Conservation (phyloP, 768 basidiomycete genomes). For the Mrakia frigida region DNA sequence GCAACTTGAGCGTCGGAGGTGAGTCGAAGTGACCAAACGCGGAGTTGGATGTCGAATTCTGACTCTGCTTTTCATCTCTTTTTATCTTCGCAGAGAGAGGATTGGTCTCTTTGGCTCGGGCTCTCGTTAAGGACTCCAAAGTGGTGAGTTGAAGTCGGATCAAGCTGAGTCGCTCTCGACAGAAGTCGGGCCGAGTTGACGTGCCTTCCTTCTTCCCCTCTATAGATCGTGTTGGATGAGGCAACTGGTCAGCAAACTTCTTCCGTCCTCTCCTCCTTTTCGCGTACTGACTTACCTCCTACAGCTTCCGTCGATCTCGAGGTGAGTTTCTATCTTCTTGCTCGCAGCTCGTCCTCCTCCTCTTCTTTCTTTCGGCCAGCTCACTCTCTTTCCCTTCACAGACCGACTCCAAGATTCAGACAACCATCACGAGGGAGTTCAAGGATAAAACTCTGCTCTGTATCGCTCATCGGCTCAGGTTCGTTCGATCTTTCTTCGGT, state of each 20-base stretch:
- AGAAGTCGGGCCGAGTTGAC: background rate
- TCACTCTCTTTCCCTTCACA: slow-evolving; percentile 43
- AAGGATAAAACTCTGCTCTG: slow-evolving; percentile 76
- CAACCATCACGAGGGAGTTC: slow-evolving; percentile 82
- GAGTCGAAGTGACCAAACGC: no score
- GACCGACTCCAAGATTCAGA: slow-evolving; percentile 55
- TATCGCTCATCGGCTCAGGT: slow-evolving; percentile 64
- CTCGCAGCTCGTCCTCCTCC: no score
- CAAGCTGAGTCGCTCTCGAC: no score
- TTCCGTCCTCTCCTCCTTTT: no score
- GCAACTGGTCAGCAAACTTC: slow-evolving; percentile 32
- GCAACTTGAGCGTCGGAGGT: slow-evolving; percentile 64
- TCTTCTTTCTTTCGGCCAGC: no score
- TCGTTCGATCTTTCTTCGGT: slow-evolving; percentile 47
- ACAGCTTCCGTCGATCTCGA: no score
- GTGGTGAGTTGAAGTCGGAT: slow-evolving; percentile 51
- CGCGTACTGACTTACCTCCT: no score
- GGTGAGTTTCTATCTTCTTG: no score
- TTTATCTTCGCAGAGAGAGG: slow-evolving; percentile 49
- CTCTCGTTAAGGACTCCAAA: slow-evolving; percentile 76
- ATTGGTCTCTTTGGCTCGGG: slow-evolving; percentile 81
- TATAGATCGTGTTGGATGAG: slow-evolving; percentile 24
- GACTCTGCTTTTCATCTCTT: background rate
- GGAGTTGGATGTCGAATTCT: background rate
- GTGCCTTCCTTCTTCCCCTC: background rate